Conservation (phyloP, 768 basidiomycete genomes). For the Panellus pusillus region DNA sequence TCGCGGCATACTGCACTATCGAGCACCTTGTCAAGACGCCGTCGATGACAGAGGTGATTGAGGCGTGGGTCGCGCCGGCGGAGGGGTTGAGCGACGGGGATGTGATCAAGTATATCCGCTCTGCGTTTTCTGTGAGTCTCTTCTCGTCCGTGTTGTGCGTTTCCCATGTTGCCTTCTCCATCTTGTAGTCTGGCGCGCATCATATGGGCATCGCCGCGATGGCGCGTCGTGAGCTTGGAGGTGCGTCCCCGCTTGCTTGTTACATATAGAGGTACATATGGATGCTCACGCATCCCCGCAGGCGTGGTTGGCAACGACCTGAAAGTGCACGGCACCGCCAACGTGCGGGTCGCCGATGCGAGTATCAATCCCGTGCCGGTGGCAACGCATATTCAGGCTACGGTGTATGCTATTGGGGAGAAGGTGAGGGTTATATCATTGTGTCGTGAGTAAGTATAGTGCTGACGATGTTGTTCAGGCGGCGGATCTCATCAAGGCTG, state of each 20-base stretch:
- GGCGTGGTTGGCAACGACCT: conserved; percentile 20
- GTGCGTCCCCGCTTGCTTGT: not conserved
- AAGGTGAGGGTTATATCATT: conserved; percentile 15
- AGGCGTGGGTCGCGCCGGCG: too few relatives aligned
- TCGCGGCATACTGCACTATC: too few relatives aligned
- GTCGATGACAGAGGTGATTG: too few relatives aligned
- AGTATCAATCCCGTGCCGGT: conserved; percentile 19
- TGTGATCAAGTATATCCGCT: too few relatives aligned
- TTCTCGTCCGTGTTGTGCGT: too few relatives aligned
- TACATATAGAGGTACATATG: not conserved
- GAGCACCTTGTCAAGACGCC: too few relatives aligned
- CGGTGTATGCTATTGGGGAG: conserved; percentile 22
- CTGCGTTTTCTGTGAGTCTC: too few relatives aligned
- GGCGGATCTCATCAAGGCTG: too few relatives aligned
- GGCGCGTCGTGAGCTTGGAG: conserved; percentile 5
- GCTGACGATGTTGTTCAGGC: too few relatives aligned
- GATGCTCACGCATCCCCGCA: not conserved
- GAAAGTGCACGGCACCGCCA: conserved; percentile 19
- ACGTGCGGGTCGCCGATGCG: conserved; percentile 22
- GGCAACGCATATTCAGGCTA: conserved; percentile 19
- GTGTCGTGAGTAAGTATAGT: too few relatives aligned
- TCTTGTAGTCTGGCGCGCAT: not conserved
- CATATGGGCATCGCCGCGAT: conserved; percentile 9
- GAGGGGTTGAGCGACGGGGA: too few relatives aligned
- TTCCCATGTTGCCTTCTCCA: too few relatives aligned